Conservation (phyloP, 78 protist genomes). For the Anaeramoeba ignava region DNA sequence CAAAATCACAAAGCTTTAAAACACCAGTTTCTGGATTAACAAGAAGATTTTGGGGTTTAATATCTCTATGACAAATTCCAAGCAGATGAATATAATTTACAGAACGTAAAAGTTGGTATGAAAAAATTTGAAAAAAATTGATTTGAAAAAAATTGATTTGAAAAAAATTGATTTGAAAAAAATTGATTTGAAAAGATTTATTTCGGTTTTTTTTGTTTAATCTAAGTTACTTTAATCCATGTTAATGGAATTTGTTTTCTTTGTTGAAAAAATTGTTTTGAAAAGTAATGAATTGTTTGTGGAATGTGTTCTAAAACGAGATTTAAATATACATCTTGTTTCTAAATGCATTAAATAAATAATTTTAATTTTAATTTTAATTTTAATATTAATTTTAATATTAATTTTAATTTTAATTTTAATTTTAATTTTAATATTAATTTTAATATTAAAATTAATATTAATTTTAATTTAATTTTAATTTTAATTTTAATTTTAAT, state of each 20-base stretch:
- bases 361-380: too few species aligned
- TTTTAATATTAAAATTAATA: too few species aligned
- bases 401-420: too few species aligned
- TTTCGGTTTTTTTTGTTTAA: too few species aligned
- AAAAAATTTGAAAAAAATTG: conserved; percentile 42
- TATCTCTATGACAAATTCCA: conserved; percentile 81
- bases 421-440: too few species aligned
- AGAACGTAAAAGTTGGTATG: conserved; percentile 82
- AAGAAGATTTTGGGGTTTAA: conserved; percentile 79
- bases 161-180: too few species aligned
- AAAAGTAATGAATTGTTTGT: conserved; percentile 72
- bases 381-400: too few species aligned
- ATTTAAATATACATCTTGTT: conserved; percentile 83
- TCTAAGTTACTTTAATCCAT: conserved; percentile 71
- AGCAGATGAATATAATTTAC: conserved; percentile 61
- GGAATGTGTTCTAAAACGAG: conserved; percentile 96
- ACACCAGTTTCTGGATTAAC: conserved; percentile 67
- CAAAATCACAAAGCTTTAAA: conserved; percentile 94
- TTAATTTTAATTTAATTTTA: too few species aligned
- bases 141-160: too few species aligned
- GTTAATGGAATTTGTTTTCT: conserved; percentile 66
- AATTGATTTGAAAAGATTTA: too few species aligned
- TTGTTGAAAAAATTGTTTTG: conserved; percentile 52
- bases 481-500: too few species aligned
- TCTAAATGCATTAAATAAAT: too few species aligned